Evolutionary conservation across 2,329 filamentous ascomycete genomes (phyloP), one percentile per base, ranked within the genome.

Genomic region (Colletotrichum sp.): DNA sequence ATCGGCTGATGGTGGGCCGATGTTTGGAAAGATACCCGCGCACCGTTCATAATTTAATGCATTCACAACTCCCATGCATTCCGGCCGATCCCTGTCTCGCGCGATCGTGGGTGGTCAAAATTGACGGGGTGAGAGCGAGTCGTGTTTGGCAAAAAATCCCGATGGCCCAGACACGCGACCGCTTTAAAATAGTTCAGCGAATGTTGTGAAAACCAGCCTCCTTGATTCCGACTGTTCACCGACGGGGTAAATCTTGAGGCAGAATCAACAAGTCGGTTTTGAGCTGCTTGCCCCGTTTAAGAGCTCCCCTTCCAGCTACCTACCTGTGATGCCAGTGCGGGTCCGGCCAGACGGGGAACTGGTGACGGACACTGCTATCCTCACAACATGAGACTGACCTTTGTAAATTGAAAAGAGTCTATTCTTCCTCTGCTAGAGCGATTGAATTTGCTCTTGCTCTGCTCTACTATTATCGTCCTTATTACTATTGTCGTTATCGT

Each of bases 1-100:
- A 66, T 78, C 72, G 69, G 71, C 60, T 63, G 71, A 77, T 73
- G 55, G 66, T 77, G 77, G 77, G 63, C 61, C 70, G 75, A 77
- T 75, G 13, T 72, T 70, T 67, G 63, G 26, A 61, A 52, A 69
- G 73, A 76, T 76, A 76, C 65, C 73, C 28, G 52, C 43, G n/a
- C 26, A 64, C 43, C 61, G 43, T 67, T 61, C 71, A 69, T 59
- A 60, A 32, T 32, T 74, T 65, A 59, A 69, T 69, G 34, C 30
- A 8, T 76, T 59, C 74, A 76, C 24, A 73, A 61, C 3, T 68
- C 10, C 30, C 48, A 16, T 28, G 13, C 60, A 39, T 21, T 7
- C 8, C 15, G n/a, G 52, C 18, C 4, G 24, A 69, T 60, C 39
- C 63, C 57, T 75, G 70, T 43, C 39, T 3, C 55, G 64, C 16